Percentiles rank a stretch among this genome's conserved stretches.
These are phyloP conservation scores for Podosphaera xanthii DNA, from an alignment of 2,329 filamentous ascomycete species.

Conservation along the genomic window DNA sequence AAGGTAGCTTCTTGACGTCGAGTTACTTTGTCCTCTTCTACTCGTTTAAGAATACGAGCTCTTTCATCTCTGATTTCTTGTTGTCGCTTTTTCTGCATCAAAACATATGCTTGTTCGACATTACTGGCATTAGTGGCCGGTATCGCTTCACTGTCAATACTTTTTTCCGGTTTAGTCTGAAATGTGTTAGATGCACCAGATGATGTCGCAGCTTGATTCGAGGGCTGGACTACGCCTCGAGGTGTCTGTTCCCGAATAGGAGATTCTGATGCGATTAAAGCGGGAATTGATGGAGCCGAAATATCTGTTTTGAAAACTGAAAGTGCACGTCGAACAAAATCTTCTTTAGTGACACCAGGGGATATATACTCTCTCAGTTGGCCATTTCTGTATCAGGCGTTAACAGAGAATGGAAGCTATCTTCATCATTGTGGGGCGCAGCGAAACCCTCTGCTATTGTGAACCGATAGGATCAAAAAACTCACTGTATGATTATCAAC, in stretches of 20 bases:
- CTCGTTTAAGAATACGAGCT: slow-evolving; percentile 46
- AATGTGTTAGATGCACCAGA: background rate
- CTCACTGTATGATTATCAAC: slow-evolving; percentile 53
- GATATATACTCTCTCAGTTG: slow-evolving; percentile 56
- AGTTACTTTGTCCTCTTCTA: slow-evolving; percentile 54
- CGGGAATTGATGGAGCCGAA: background rate
- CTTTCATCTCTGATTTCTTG: slow-evolving; percentile 44
- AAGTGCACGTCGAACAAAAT: slow-evolving; percentile 36
- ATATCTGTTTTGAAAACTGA: slow-evolving; percentile 15
- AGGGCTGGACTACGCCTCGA: background rate
- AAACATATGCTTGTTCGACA: slow-evolving; percentile 24
- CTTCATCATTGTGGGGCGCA: background rate
- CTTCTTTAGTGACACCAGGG: slow-evolving; percentile 36
- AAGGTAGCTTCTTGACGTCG: slow-evolving; percentile 33
- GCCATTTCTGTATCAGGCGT: slow-evolving; percentile 32
- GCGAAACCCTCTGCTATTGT: slow-evolving; percentile 1
- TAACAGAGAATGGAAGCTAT: background rate
- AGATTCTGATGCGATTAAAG: background rate
- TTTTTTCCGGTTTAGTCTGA: background rate
- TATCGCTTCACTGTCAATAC: background rate
- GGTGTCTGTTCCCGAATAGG: background rate
- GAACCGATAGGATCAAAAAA: slow-evolving; percentile 1
- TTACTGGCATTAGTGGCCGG: background rate
- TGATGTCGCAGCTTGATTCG: background rate
- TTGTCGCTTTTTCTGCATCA: slow-evolving; percentile 35